phyloP scores from a whole-genome alignment of 2,329 filamentous ascomycete species.

The Cercospora janseana region DNA sequence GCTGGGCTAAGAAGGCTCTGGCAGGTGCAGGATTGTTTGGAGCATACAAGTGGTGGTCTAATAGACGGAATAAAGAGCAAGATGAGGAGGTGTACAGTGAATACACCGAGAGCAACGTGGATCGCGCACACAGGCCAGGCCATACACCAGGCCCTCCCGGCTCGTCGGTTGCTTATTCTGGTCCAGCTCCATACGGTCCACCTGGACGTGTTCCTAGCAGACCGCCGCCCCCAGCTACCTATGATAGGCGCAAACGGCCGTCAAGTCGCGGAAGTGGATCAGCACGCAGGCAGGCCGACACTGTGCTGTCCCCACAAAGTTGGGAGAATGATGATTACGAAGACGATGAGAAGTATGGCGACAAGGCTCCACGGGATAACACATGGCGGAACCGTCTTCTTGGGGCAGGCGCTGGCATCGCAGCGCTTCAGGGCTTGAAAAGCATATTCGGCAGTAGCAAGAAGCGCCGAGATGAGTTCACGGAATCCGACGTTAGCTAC shows the following conservation, averaged over 20 bases:
- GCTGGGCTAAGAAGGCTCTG: slow-evolving; percentile 48
- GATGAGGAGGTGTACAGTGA: slow-evolving; percentile 13
- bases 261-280: slow-evolving; percentile 14
- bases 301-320: slow-evolving; percentile 29
- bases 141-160: slow-evolving; percentile 21
- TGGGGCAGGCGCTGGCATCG: slow-evolving; percentile 48
- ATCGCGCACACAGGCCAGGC: slow-evolving; percentile 16
- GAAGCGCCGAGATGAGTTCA: slow-evolving; percentile 51
- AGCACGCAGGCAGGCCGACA: slow-evolving; percentile 19
- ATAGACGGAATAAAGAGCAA: slow-evolving; percentile 36
- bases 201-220: slow-evolving; percentile 13
- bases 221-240: slow-evolving; percentile 16
- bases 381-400: slow-evolving; percentile 49
- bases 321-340: slow-evolving; percentile 32
- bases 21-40: slow-evolving; percentile 57
- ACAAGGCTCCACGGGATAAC: slow-evolving; percentile 18
- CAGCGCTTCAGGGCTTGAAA: slow-evolving; percentile 39
- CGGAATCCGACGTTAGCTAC: slow-evolving; percentile 50
- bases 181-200: slow-evolving; percentile 15
- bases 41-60: slow-evolving; percentile 57
- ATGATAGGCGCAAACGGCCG: slow-evolving; percentile 12
- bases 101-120: slow-evolving; percentile 14
- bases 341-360: slow-evolving; percentile 43
- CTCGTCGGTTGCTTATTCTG: slow-evolving; percentile 22
- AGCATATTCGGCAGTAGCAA: slow-evolving; percentile 60